Evolutionary conservation across 768 basidiomycete species (phyloP), one percentile per base, ranked within the genome.

Genomic region (Gyrodon lividus): DNA sequence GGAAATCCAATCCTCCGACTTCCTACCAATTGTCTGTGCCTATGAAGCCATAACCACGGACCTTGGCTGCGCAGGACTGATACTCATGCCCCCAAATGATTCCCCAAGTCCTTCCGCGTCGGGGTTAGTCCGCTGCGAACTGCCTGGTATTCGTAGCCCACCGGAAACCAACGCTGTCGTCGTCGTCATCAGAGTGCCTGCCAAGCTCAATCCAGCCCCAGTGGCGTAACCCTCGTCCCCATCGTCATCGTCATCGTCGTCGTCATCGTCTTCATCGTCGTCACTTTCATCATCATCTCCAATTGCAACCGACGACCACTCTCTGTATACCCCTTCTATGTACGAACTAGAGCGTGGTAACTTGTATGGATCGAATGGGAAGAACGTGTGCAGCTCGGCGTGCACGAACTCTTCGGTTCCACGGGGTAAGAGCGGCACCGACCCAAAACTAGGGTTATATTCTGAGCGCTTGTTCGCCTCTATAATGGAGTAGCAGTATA

Each of bases 341-440:
- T 85, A 97, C 19, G 70, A 67, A 26, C 79, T 75, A 33, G 92
- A 93, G 51, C 83, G 78, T 0, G 92, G 88, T 5, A 99, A 82
- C 52, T 86, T 89, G 74, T 92, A 98, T 2, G 97, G 97, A 68
- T 99, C 97, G 66, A 99, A 99, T 0, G 97, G 97, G 76, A 99
- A 99, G 75, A 98, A 98, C 10, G 86, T 84, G 64, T 92, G 93
- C 49, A 98, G 77, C 53, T 95, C 92, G 8, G 80, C 74, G 45
- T 80, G 80, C 52, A 75, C 60, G 43, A 71, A 70, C 44, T 66
- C 71, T 7, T 69, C 71, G 16, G 72, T 58, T 24, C 69, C 50
- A 17, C 61, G 17, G 57, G 63, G 54, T 59, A 64, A 24, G 1
- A 59, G 23, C 8, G 57, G 50, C 10, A 56, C 39, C 12, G 57